These are phyloP conservation scores for Macrocybe gigantea DNA, from an alignment of 768 basidiomycete genomes.

Conservation along the genomic window DNA sequence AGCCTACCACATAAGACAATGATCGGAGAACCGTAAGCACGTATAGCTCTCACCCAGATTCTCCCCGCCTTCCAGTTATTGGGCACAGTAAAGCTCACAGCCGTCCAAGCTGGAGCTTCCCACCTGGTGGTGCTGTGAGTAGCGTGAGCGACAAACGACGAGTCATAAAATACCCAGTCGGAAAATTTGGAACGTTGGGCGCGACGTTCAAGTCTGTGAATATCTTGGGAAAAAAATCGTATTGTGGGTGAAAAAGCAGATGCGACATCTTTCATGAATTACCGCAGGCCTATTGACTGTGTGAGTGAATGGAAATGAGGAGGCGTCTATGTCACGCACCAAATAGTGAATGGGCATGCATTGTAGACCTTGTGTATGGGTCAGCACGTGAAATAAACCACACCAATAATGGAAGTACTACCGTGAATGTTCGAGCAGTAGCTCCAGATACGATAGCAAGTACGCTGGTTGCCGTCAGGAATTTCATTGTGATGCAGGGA, in stretches of 20 bases:
- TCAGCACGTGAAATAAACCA: not conserved
- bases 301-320: not conserved
- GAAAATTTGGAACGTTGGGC: constrained; percentile 1
- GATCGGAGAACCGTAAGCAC: not conserved
- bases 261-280: not conserved
- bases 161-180: constrained; percentile 5
- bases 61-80: constrained; percentile 10
- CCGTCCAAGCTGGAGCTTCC: constrained; percentile 6
- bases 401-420: constrained; percentile 8
- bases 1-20: constrained; percentile 31
- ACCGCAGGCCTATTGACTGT: constrained; percentile 27
- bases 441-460: constrained; percentile 24
- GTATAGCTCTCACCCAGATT: constrained; percentile 6
- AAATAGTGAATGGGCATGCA: constrained; percentile 59
- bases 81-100: constrained; percentile 6
- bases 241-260: not conserved
- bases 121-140: constrained; percentile 1
- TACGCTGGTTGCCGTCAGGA: constrained; percentile 14
- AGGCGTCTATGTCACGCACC: constrained; percentile 31
- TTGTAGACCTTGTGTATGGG: constrained; percentile 37
- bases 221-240: constrained; percentile 1
- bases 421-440: constrained; percentile 50
- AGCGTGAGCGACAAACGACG: not conserved
- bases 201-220: constrained; percentile 7
- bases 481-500: constrained; percentile 1